Evolutionary conservation across 1,284 basidiomycete species (phyloP).

Genomic region (Stereum hirsutum): DNA sequence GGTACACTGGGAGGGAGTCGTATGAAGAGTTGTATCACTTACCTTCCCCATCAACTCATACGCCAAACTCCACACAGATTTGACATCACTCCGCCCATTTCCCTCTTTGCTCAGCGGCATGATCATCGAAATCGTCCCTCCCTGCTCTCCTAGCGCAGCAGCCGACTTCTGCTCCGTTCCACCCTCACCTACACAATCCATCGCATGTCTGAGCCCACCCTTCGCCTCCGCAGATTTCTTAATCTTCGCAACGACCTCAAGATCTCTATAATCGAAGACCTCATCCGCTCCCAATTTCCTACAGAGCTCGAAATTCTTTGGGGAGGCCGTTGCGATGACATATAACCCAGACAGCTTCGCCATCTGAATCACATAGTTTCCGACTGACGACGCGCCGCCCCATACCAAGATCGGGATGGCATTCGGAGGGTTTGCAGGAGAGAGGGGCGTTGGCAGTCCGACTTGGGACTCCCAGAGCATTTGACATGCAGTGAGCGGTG

Average conservation of each 20-base stretch:
- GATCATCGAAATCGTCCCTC: slow-evolving; percentile 3
- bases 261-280: slow-evolving; percentile 27
- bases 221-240: slow-evolving; percentile 3
- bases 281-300: slow-evolving; percentile 26
- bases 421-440: slow-evolving; percentile 3
- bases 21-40: background rate
- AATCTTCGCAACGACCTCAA: slow-evolving; percentile 10
- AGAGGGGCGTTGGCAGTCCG: slow-evolving; percentile 15
- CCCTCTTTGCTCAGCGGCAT: too few species aligned
- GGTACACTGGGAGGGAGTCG: background rate
- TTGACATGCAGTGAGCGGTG: slow-evolving; percentile 20
- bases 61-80: background rate
- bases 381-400: slow-evolving; percentile 25
- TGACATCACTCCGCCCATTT: slow-evolving; percentile 1
- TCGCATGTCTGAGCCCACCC: slow-evolving; percentile 3
- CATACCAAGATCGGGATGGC: slow-evolving; percentile 22
- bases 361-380: slow-evolving; percentile 30
- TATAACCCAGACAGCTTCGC: slow-evolving; percentile 26
- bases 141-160: slow-evolving; percentile 2
- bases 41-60: slow-evolving; percentile 5
- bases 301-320: slow-evolving; percentile 22
- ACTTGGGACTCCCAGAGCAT: slow-evolving; percentile 19
- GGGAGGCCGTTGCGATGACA: slow-evolving; percentile 29
- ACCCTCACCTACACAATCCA: slow-evolving; percentile 4
- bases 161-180: slow-evolving; percentile 1